Conservation (phyloP, 177 flowering plant species). For the Vitis hybrid region DNA sequence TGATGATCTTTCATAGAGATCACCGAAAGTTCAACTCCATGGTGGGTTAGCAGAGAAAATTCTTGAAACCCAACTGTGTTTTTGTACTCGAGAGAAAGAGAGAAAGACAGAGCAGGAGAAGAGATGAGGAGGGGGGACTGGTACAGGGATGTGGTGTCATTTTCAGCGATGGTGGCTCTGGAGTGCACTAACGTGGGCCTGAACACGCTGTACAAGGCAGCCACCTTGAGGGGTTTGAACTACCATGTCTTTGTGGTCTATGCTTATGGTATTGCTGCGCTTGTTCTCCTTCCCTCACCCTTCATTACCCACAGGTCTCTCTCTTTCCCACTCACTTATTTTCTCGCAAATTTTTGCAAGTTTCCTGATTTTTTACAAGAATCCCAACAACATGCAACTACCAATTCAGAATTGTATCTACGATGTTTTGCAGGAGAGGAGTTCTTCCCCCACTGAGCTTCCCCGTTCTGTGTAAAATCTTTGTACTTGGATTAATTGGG, state of each 20-base stretch:
- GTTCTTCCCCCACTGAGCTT: conserved; percentile 46
- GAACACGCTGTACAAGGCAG: conserved; percentile 70
- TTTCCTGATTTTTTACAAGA: too few species aligned
- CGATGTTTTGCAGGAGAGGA: conserved; percentile 37
- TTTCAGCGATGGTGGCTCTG: conserved; percentile 52
- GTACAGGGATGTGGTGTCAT: conserved; percentile 47
- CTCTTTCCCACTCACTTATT: neutral
- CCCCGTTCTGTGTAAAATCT: conserved; percentile 39
- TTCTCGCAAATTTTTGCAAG: neutral
- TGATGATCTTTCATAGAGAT: too few species aligned
- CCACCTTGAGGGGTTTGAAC: conserved; percentile 56
- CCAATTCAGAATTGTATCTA: neutral
- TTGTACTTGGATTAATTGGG: conserved; percentile 64
- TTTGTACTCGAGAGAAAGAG: neutral
- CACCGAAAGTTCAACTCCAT: too few species aligned
- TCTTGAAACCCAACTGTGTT: neutral
- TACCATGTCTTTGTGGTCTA: conserved; percentile 64
- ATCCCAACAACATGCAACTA: neutral
- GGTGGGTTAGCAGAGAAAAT: too few species aligned
- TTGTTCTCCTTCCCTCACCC: conserved; percentile 64
- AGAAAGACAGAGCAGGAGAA: conserved; percentile 22
- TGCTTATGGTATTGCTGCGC: conserved; percentile 59
- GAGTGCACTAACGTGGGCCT: conserved; percentile 60
- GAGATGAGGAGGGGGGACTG: conserved; percentile 17
- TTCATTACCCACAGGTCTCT: conserved; percentile 51